Percentiles rank a stretch among this genome's conserved stretches.
phyloP scores from a whole-genome alignment of 768 basidiomycete genomes.

The Collybia mongolica region DNA sequence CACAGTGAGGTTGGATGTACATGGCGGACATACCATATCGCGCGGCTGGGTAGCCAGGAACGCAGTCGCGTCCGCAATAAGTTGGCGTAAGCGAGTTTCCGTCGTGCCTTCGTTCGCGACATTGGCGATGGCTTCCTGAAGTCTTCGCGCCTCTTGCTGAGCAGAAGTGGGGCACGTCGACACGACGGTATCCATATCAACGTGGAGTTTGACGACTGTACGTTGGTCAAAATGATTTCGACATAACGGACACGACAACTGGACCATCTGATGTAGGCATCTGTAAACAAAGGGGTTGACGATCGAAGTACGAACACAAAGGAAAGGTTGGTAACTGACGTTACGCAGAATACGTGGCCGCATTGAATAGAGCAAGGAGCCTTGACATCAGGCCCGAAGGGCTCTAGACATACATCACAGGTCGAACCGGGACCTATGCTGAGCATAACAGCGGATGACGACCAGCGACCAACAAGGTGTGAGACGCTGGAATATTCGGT shows the following conservation, averaged over 20 bases:
- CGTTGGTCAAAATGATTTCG: constrained; percentile 47
- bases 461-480: constrained; percentile 8
- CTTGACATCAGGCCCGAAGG: constrained; percentile 49
- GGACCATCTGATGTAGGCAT: constrained; percentile 3
- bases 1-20: constrained; percentile 1
- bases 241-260: constrained; percentile 58
- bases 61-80: constrained; percentile 48
- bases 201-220: constrained; percentile 54
- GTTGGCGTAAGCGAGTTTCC: constrained; percentile 43
- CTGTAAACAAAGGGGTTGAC: constrained; percentile 7
- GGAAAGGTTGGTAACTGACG: constrained; percentile 23
- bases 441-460: constrained; percentile 50
- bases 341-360: constrained; percentile 69
- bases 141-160: constrained; percentile 45
- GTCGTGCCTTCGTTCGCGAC: constrained; percentile 58
- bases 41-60: constrained; percentile 48
- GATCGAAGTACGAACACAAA: not conserved
- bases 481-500: constrained; percentile 8
- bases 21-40: constrained; percentile 36
- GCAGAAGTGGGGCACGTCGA: constrained; percentile 23
- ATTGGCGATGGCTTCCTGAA: constrained; percentile 52
- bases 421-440: constrained; percentile 61
- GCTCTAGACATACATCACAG: constrained; percentile 77
- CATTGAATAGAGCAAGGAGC: constrained; percentile 67
- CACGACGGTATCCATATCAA: constrained; percentile 43